These are phyloP conservation scores for Eutrema japonicum DNA, from an alignment of 345 rosid species.

Conservation along the genomic window DNA sequence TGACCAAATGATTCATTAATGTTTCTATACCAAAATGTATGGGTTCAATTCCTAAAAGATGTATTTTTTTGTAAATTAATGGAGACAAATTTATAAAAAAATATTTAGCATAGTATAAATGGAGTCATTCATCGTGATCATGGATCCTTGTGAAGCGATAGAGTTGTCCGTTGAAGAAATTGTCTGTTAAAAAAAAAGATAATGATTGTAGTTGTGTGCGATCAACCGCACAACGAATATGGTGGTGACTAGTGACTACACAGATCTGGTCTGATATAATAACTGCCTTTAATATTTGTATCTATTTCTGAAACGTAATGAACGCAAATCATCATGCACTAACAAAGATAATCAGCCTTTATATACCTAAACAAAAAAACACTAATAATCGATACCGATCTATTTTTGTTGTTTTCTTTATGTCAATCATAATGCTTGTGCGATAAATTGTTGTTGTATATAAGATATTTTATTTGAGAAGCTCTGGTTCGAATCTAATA, in stretches of 20 bases:
- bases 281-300: background rate
- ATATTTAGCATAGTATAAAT: no score
- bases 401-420: background rate
- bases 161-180: no score
- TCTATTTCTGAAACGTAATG: conserved; percentile 9
- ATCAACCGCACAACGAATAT: conserved; percentile 25
- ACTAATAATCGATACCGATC: background rate
- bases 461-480: background rate
- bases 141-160: no score
- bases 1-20: no score
- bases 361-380: background rate
- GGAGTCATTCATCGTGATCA: no score
- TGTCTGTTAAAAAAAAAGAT: no score
- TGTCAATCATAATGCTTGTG: background rate
- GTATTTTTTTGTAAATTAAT: no score
- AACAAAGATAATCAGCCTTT: background rate
- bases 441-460: background rate
- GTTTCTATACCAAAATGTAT: no score
- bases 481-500: background rate
- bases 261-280: conserved; percentile 21
- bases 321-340: conserved; percentile 29
- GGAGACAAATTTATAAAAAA: no score
- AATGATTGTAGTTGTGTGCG: conserved; percentile 25
- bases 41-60: no score
- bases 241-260: conserved; percentile 29